These are phyloP conservation scores for Lepidium didymum DNA, from an alignment of 345 rosid species.

Conservation along the genomic window DNA sequence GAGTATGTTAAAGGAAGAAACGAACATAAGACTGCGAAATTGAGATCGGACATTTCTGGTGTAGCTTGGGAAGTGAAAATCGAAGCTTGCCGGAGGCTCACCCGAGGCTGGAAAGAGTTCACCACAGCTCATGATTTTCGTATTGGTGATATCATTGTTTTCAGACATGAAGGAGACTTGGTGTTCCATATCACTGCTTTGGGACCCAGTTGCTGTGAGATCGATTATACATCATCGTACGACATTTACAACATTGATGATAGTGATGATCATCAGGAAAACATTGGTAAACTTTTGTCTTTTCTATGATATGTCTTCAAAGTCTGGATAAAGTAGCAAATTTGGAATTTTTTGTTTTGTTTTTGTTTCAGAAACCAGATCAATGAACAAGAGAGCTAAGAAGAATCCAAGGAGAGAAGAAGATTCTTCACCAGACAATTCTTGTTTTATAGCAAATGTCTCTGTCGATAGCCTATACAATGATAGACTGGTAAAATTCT, in stretches of 20 bases:
- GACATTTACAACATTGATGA: background rate
- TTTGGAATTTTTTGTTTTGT: background rate
- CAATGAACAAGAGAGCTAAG: background rate
- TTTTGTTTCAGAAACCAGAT: background rate
- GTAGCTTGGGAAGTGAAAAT: slow-evolving; percentile 4
- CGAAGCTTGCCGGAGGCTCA: background rate
- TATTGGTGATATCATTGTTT: slow-evolving; percentile 15
- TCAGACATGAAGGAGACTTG: slow-evolving; percentile 19
- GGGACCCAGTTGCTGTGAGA: slow-evolving; percentile 14
- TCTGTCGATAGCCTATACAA: background rate
- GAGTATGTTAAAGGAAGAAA: background rate
- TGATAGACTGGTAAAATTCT: slow-evolving; percentile 3
- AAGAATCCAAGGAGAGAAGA: slow-evolving; percentile 9
- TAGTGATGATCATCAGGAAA: background rate
- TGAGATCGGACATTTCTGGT: slow-evolving; percentile 10
- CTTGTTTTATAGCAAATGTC: slow-evolving; percentile 20
- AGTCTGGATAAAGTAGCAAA: background rate
- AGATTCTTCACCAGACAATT: background rate
- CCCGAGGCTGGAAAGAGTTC: slow-evolving; percentile 21
- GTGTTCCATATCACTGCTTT: slow-evolving; percentile 9
- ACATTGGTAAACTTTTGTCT: background rate
- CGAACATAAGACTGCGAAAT: background rate
- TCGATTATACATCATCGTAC: slow-evolving; percentile 1
- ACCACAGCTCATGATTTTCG: slow-evolving; percentile 11
- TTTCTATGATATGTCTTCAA: background rate